Base-by-base conservation (phyloP, 164 flowering plant genomes). In the Houttuynia cordata region DNA sequence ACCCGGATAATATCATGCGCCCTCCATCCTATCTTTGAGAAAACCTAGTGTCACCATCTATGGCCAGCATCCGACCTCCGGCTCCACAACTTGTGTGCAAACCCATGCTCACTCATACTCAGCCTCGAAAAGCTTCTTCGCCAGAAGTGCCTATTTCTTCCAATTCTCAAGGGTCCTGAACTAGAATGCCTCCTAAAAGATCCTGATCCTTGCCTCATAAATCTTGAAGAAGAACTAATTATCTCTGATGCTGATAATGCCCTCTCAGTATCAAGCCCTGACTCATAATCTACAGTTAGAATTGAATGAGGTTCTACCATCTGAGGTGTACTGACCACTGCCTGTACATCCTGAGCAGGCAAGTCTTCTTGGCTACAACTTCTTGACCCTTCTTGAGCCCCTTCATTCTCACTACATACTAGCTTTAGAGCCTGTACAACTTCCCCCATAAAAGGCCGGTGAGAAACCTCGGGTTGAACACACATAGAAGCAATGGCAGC, bases 401-500 rank as follows among this genome's bases (percentile, higher is more conserved):
- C 84, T 23, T 85, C 92, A 64, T 80, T 76, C 70, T 93, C 96
- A 45, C 78, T 77, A 54, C 83, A 89, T 5, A 93, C 83, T n/a
- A 90, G 74, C 71, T 89, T 93, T 63, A 93, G 66, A 24, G 98
- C 98, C 66, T 93, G 98, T 18, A 93, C 98, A 23, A 93, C 97
- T 76, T 93, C 98, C 3, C 98, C 94, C 97, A 93, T 93, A 54
- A 86, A 93, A 56, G 98, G 98, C 1, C 98, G 87, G 74, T 93
- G 80, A 5, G 93, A 78, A n/a, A 93, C 98, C 73, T 93, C 97
- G 7, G 90, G 91, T 62, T 93, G 96, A 25, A 90, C 97, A 55
- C 98, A 90, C 97, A 90, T 87, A 19, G 98, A 93, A 54, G 97
- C 97, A 64, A 93, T 90, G 2, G 98, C 98, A 15, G 98, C 97